Evolutionary conservation across 345 rosid species (phyloP), one percentile per base, ranked within the genome.

Genomic region (Eucalyptus regnans): DNA sequence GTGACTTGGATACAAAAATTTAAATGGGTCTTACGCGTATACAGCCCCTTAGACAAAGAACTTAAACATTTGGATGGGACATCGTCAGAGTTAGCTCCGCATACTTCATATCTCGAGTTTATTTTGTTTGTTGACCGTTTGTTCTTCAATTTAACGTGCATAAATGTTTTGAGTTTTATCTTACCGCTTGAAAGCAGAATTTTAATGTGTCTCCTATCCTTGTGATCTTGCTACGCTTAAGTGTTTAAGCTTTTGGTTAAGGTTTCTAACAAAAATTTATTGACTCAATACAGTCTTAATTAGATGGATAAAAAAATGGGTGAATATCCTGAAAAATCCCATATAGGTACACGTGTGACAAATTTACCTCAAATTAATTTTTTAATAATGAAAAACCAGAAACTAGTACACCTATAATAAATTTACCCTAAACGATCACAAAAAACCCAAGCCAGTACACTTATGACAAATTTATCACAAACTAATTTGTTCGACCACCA

Each of bases 261-360:
- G 27, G 14, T 60, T 60, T 60, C 14, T 60, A 27, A 27, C 16
- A 60, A 12, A 60, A 60, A 27, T 12, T 60, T 12, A 60, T 60
- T 5, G 31, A 60, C 7, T 60, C 66, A 60, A 60, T 60, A 60
- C 0, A 27, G 3, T 60, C 66, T 60, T 60, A 60, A 27, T 27
- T 60, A 60, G 66, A 60, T 60, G n/a, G 31, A 16, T 18, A 16
- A 9, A 25, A 60, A 27, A 60, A 60, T 29, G 58, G 52, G 7
- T 50, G 6, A 50, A 50, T 50, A 50, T 0, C 18, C 1, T 15
- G 3, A 50, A 50, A 50, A 0, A 50, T 50, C 18, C 15, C 5
- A 50, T 15, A 50, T 0, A 0, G 1, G 52, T 6, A 50, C 7
- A 50, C 0, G 18, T 0, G 7, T 50, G 7, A 50, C 1, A 50